phyloP scores from a whole-genome alignment of 441 rosid genomes.

The Populus hybrid region DNA sequence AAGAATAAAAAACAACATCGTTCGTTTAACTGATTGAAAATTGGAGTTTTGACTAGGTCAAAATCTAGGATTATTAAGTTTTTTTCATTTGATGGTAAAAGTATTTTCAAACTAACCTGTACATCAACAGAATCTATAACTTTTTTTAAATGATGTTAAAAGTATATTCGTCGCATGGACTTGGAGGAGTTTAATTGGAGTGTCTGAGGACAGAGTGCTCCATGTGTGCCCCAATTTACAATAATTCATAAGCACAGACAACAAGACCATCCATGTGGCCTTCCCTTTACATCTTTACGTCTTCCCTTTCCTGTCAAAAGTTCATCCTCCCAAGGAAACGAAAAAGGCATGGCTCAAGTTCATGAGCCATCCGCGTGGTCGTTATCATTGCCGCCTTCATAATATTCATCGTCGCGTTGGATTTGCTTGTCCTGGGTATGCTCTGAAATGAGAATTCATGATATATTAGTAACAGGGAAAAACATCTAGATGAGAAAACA shows the following conservation, averaged over 20 bases:
- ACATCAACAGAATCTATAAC: no score
- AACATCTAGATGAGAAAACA: background rate
- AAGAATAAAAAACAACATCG: no score
- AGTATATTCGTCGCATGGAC: no score
- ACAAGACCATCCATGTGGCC: background rate
- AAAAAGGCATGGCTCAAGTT: background rate
- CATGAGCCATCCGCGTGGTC: conserved; percentile 47
- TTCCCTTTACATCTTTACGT: background rate
- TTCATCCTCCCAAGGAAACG: background rate
- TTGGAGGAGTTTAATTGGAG: no score
- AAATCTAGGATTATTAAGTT: no score
- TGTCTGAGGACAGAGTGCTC: background rate
- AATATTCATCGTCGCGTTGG: conserved; percentile 89
- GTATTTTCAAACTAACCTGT: no score
- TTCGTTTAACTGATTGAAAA: no score
- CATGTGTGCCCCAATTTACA: no score
- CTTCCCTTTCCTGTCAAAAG: background rate
- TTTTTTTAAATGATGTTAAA: no score
- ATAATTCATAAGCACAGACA: background rate
- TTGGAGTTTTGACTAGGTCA: no score
- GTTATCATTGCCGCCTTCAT: conserved; percentile 83
- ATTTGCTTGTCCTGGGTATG: conserved; percentile 86
- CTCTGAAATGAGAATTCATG: conserved; percentile 43
- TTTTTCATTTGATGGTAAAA: no score
- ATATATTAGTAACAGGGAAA: background rate